Percentiles rank a stretch among this genome's conserved stretches.
Evolutionary conservation across 208 protist species (phyloP).

Genomic region (Acanthamoeba healyi): DNA sequence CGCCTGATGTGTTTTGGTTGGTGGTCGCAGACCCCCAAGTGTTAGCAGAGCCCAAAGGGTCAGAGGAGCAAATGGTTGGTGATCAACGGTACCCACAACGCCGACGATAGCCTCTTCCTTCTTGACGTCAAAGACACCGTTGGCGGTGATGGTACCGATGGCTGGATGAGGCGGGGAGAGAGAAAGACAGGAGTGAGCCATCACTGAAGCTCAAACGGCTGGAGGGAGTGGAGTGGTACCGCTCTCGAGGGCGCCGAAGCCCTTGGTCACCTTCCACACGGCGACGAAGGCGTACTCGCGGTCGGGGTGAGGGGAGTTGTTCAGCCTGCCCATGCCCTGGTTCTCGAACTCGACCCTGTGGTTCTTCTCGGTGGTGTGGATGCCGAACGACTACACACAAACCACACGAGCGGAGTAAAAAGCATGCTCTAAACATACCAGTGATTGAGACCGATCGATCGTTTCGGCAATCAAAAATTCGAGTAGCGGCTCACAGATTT

Average conservation of each 20-base stretch:
- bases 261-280: slow-evolving; percentile 4
- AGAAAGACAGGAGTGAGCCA: neutral
- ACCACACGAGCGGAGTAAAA: too few species aligned
- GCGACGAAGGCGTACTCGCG: neutral
- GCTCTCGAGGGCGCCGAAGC: neutral
- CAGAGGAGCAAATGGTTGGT: neutral
- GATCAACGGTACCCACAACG: neutral
- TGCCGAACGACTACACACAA: neutral
- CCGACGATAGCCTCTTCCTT: neutral
- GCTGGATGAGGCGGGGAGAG: neutral
- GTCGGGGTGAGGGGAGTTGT: neutral
- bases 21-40: too few species aligned
- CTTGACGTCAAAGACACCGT: neutral
- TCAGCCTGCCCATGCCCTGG: neutral
- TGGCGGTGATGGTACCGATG: neutral
- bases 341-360: neutral
- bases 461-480: too few species aligned
- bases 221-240: neutral
- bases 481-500: too few species aligned
- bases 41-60: too few species aligned
- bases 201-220: too few species aligned
- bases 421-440: too few species aligned
- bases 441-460: too few species aligned
- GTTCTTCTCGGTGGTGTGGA: neutral
- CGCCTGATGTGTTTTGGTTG: neutral